A percentile compares a stretch with the other conserved stretches of the same genome.
Conservation (phyloP, 371 early-diverging fungal genomes). For the Mucor saturninus region DNA sequence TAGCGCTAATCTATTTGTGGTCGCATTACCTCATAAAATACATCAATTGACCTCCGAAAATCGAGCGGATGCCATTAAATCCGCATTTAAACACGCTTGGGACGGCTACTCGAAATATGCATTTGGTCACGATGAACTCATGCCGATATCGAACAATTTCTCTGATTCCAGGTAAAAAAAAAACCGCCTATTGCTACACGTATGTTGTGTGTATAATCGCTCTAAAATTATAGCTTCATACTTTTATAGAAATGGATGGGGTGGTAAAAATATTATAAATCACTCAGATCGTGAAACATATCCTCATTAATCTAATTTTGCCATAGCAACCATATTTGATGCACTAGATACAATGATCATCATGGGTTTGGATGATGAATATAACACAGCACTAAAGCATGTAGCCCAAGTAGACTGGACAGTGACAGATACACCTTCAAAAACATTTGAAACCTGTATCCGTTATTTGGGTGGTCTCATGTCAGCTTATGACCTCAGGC, state of each 20-base stretch:
- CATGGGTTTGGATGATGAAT: conserved; percentile 82
- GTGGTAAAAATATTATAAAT: conserved; percentile 32
- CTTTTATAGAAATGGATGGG: conserved; percentile 46
- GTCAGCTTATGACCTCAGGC: conserved; percentile 62
- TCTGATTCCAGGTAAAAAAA: conserved; percentile 72
- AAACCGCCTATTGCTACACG: no score
- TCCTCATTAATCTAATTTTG: conserved; percentile 29
- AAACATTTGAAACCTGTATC: conserved; percentile 80
- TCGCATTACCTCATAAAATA: conserved; percentile 13
- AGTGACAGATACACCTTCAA: conserved; percentile 26
- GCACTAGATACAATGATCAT: conserved; percentile 84
- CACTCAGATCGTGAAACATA: conserved; percentile 37
- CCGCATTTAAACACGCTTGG: conserved; percentile 77
- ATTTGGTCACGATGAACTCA: conserved; percentile 66
- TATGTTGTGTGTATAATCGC: background rate
- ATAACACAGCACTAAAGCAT: conserved; percentile 63
- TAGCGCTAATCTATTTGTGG: conserved; percentile 13
- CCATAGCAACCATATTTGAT: conserved; percentile 79
- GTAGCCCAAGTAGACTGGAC: conserved; percentile 52
- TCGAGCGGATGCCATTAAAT: conserved; percentile 35
- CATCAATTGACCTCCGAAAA: conserved; percentile 7
- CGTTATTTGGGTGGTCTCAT: conserved; percentile 77
- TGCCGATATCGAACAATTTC: conserved; percentile 42
- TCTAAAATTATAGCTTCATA: background rate
- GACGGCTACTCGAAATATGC: conserved; percentile 70